Base-by-base conservation (phyloP, 257 asterid species). In the Solanum virginianum region DNA sequence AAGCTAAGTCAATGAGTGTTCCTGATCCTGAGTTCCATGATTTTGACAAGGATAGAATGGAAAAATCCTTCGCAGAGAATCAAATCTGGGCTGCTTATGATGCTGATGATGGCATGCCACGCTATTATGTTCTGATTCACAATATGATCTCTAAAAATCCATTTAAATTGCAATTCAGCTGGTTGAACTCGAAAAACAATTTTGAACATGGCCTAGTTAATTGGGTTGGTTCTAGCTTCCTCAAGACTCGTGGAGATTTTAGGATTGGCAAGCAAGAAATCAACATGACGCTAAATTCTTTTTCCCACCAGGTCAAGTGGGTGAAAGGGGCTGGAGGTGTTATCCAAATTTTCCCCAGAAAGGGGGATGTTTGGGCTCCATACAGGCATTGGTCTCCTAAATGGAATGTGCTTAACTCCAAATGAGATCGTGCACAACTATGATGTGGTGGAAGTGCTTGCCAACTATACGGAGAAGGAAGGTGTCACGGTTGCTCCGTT, bases 81-180 rank as follows among this genome's bases (percentile, higher is more conserved):
- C 93, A 94, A 87, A 89, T 94, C 43, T 94, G 98, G 98, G 97
- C 97, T 49, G 90, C 88, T 62, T 93, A 94, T 86, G 97, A 92
- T 12, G 79, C 89, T 18, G 90, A 91, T 20, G 98, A 94, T 87
- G 97, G 96, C 77, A 94, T 93, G 97, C 94, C 98, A 71, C 93
- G 97, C 4, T 87, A 84, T 63, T 93, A 92, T 89, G 95, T 93
- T 82, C 36, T 91, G 81, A 86, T 94, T 71, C 93, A 69, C 13
- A 72, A 59, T 17, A 87, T 93, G 84, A 63, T 88, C 51, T 90
- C 94, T 17, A 90, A 85, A 82, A 86, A 81, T 22, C 93, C 95
- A 32, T 91, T 91, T 66, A 88, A 87, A 89, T 86, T 93, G 85
- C 85, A 82, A 70, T 89, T 93, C 20, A 88, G 93, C 87, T 92